Conservation (phyloP, 73 alveolate species). For the Loxodes magnus region DNA sequence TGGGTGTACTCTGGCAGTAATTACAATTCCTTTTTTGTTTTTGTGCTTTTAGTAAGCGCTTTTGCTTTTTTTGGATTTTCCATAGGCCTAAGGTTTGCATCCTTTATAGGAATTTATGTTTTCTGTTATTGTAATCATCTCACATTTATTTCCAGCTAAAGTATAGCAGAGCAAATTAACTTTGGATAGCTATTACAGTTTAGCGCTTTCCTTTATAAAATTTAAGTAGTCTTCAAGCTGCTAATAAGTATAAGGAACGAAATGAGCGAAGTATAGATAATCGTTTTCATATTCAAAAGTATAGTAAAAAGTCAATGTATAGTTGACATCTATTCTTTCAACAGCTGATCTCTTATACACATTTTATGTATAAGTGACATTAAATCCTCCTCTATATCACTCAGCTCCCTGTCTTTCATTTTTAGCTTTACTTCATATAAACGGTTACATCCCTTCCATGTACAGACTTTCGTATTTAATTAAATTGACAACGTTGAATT, state of each 20-base stretch:
- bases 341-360: constrained; percentile 9
- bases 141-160: constrained; percentile 62
- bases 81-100: background rate
- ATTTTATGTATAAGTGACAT: constrained; percentile 72
- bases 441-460: constrained; percentile 87
- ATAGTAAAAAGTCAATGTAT: constrained; percentile 91
- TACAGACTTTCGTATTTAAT: constrained; percentile 92
- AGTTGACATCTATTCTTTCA: constrained; percentile 36
- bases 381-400: constrained; percentile 81
- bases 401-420: constrained; percentile 19
- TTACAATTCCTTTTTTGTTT: constrained; percentile 45
- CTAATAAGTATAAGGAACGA: constrained; percentile 97
- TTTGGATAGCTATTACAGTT: constrained; percentile 20
- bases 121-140: constrained; percentile 1
- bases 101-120: background rate
- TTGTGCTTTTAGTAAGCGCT: constrained; percentile 14
- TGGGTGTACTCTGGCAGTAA: constrained; percentile 97
- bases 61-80: background rate
- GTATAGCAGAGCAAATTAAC: constrained; percentile 65
- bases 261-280: constrained; percentile 92
- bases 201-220: constrained; percentile 38
- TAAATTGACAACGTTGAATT: constrained; percentile 96
- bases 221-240: constrained; percentile 77
- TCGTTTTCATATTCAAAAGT: constrained; percentile 91
- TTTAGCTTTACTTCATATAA: constrained; percentile 44